Evolutionary conservation across 2,329 filamentous ascomycete genomes (phyloP).

Genomic region (Endoconidiophora laricicola): DNA sequence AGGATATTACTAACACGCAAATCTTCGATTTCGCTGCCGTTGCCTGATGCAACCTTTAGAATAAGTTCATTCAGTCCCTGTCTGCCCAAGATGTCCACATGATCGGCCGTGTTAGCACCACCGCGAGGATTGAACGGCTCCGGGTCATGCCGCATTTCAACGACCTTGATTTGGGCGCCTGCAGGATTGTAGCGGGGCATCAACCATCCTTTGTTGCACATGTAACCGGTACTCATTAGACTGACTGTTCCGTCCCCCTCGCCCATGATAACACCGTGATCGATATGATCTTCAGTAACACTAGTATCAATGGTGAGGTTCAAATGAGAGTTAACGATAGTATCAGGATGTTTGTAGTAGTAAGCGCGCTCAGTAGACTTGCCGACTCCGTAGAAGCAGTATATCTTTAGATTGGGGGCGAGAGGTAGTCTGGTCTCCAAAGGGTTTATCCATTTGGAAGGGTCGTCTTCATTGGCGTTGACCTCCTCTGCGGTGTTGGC

Average conservation of each 20-base stretch:
- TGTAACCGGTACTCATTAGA: slow-evolving; percentile 80
- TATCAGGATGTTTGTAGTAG: slow-evolving; percentile 61
- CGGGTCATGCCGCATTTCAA: slow-evolving; percentile 94
- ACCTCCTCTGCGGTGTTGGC: slow-evolving; percentile 68
- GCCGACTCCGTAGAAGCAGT: slow-evolving; percentile 91
- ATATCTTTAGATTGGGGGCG: slow-evolving; percentile 82
- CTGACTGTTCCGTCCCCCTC: slow-evolving; percentile 95
- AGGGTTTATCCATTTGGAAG: slow-evolving; percentile 84
- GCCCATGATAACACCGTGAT: slow-evolving; percentile 87
- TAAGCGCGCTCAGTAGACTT: slow-evolving; percentile 89
- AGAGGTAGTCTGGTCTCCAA: slow-evolving; percentile 75
- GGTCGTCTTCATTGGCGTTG: slow-evolving; percentile 61
- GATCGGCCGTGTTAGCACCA: slow-evolving; percentile 60
- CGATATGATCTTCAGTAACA: slow-evolving; percentile 42
- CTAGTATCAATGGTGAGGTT: slow-evolving; percentile 60
- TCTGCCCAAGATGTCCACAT: slow-evolving; percentile 88
- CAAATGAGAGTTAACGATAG: slow-evolving; percentile 45
- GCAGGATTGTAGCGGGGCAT: slow-evolving; percentile 90
- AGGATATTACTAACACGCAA: slow-evolving; percentile 65
- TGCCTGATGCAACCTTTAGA: slow-evolving; percentile 68
- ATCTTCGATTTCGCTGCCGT: slow-evolving; percentile 62
- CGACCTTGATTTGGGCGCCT: slow-evolving; percentile 62
- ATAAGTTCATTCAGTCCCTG: slow-evolving; percentile 84
- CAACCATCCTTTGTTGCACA: slow-evolving; percentile 91
- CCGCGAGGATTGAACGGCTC: slow-evolving; percentile 76